Evolutionary conservation across 2,329 filamentous ascomycete genomes (phyloP).

Genomic region (Aspergillus sp.): DNA sequence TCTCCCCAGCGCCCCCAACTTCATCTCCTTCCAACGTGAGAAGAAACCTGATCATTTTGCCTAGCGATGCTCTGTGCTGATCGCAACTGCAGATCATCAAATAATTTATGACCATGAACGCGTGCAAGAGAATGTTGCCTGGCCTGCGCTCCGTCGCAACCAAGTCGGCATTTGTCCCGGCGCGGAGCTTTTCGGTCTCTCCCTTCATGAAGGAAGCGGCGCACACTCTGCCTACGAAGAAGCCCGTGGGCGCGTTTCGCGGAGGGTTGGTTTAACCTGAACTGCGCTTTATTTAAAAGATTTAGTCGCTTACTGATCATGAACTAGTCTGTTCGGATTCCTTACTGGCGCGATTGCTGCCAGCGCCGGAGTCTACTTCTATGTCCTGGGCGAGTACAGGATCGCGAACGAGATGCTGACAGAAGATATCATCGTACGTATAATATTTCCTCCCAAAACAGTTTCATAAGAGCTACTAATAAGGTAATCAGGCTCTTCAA

Average conservation of each 20-base stretch:
- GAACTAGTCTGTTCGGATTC: conserved; percentile 79
- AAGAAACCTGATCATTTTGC: background rate
- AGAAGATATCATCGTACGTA: conserved; percentile 91
- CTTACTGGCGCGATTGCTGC: conserved; percentile 79
- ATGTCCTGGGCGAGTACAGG: conserved; percentile 91
- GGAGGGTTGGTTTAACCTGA: conserved; percentile 53
- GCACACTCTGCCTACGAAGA: conserved; percentile 56
- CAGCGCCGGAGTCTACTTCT: conserved; percentile 83
- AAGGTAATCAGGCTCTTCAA: conserved; percentile 70
- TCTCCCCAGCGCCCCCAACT: conserved; percentile 7
- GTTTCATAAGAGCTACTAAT: background rate
- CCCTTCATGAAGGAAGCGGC: conserved; percentile 38
- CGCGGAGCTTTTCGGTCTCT: conserved; percentile 41
- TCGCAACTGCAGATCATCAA: background rate
- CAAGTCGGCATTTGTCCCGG: conserved; percentile 25
- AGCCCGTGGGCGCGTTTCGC: conserved; percentile 69
- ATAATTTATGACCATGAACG: conserved; percentile 13
- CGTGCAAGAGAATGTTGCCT: conserved; percentile 21
- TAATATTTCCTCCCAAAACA: background rate
- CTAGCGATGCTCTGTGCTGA: conserved; percentile 11
- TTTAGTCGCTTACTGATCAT: conserved; percentile 1
- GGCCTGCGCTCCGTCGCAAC: conserved; percentile 17
- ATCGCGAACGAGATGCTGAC: conserved; percentile 88
- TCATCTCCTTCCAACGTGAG: conserved; percentile 6
- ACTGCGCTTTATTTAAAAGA: background rate